A percentile compares a stretch with the other conserved stretches of the same genome.
Evolutionary conservation across 2,329 filamentous ascomycete genomes (phyloP).

Genomic region (Colletotrichum sp.): DNA sequence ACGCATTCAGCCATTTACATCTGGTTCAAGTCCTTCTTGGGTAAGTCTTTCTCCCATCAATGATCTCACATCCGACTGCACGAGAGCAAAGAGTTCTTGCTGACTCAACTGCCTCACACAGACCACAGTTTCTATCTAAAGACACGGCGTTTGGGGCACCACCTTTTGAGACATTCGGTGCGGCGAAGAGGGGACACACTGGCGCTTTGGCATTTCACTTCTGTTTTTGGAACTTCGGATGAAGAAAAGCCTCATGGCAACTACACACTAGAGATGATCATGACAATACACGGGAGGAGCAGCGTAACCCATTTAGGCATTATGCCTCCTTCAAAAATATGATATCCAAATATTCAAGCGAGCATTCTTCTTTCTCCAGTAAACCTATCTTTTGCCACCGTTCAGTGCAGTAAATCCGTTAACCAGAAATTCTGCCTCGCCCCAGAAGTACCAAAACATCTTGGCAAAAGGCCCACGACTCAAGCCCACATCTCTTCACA

Average conservation of each 20-base stretch:
- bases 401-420: background rate
- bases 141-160: background rate
- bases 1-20: background rate
- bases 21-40: background rate
- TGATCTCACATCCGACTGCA: background rate
- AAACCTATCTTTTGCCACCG: background rate
- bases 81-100: background rate
- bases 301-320: background rate
- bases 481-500: background rate
- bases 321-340: background rate
- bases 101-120: background rate
- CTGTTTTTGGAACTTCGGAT: background rate
- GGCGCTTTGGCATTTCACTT: background rate
- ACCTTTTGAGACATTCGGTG: background rate
- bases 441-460: background rate
- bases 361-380: background rate
- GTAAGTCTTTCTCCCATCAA: background rate
- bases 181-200: background rate
- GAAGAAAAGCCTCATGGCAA: background rate
- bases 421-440: background rate
- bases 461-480: background rate
- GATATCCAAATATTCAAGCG: background rate
- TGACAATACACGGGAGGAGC: background rate
- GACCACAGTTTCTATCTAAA: background rate
- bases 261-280: background rate